A percentile compares a stretch with the other conserved stretches of the same genome.
These are phyloP conservation scores for Clavulina sp. DNA, from an alignment of 768 basidiomycete species.

Conservation along the genomic window DNA sequence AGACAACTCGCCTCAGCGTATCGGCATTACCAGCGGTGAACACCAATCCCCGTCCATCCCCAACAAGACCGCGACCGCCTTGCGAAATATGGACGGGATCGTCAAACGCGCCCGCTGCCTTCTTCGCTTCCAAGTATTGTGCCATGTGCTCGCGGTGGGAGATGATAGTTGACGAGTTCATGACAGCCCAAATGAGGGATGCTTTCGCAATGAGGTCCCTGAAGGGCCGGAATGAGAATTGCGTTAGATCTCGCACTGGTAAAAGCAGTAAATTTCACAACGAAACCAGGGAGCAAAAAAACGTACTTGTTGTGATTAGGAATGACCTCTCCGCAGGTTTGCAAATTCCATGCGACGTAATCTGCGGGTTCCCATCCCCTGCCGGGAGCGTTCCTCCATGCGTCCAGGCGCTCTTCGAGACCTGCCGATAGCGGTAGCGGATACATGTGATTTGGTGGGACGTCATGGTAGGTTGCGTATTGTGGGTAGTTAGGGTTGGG, in stretches of 20 bases:
- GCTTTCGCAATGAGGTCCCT: slow-evolving; percentile 9
- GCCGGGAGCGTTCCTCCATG: slow-evolving; percentile 20
- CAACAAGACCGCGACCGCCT: slow-evolving; percentile 2
- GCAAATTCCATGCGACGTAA: slow-evolving; percentile 20
- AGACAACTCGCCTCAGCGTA: slow-evolving; percentile 17
- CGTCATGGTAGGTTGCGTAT: not conserved
- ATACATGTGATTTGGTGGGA: slow-evolving; percentile 8
- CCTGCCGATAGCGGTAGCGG: slow-evolving; percentile 20
- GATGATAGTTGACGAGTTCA: slow-evolving; percentile 8
- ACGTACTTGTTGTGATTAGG: slow-evolving; percentile 20
- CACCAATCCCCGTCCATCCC: slow-evolving; percentile 20
- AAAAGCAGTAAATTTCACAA: slow-evolving; percentile 15
- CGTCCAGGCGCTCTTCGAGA: slow-evolving; percentile 19
- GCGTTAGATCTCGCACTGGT: slow-evolving; percentile 18
- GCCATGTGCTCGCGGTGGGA: slow-evolving; percentile 10
- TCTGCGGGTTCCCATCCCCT: slow-evolving; percentile 18
- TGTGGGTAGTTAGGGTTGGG: no score
- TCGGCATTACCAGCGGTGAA: slow-evolving; percentile 29
- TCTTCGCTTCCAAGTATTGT: slow-evolving; percentile 6
- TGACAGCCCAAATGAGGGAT: slow-evolving; percentile 6
- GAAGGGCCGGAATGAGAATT: no score
- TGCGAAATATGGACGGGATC: not conserved
- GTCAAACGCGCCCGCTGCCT: slow-evolving; percentile 9
- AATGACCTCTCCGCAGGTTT: slow-evolving; percentile 14
- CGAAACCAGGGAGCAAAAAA: no score